Evolutionary conservation across 176 grass and related monocot genomes (phyloP), one percentile per base, ranked within the genome.

Genomic region (Alloteropsis semialata): DNA sequence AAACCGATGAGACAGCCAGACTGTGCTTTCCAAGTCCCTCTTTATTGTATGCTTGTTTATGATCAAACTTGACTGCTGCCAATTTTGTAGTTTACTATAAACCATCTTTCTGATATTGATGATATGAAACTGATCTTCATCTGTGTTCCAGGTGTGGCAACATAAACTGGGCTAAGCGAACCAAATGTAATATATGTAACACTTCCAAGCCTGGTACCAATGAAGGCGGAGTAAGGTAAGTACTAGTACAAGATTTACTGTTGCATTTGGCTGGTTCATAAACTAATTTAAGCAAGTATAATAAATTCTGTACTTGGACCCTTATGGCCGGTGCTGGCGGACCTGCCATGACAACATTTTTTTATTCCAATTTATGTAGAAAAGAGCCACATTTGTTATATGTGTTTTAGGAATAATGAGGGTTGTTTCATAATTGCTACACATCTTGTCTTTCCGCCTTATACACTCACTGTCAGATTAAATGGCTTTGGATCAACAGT

Each of bases 171-270:
- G 95, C 95, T 39, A 95, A 98, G 74, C 95, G 95, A 30, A 88
- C 53, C 13, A 98, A 98, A 77, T 98, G 95, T 79, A 98, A 98
- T 86, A 92, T 98, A 49, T 98, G 95, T 72, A 98, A 98, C 88
- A 98, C 92, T 56, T 93, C 90, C 56, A 95, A 91, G 75, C 92
- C 95, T 72, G 95, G 95, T 63, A 89, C 91, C 51, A 98, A 84
- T 84, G 95, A 98, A 84, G 95, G 95, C 67, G 92, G 88, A 73
- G 95, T 91, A 60, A 98, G 95, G 95, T 95, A 86, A 74, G 56
- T 51, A 51, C 14, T 29, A 55, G 1, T 51, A 51, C 14, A 37
- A 55, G 1, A 7, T 51, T 1, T 3, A 22, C 49, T 44, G 16
- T 56, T 81, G 27, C 50, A 75, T 75, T 29, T 66, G 34, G 1